Evolutionary conservation across 164 flowering plant species (phyloP).

Genomic region (Santalum album): DNA sequence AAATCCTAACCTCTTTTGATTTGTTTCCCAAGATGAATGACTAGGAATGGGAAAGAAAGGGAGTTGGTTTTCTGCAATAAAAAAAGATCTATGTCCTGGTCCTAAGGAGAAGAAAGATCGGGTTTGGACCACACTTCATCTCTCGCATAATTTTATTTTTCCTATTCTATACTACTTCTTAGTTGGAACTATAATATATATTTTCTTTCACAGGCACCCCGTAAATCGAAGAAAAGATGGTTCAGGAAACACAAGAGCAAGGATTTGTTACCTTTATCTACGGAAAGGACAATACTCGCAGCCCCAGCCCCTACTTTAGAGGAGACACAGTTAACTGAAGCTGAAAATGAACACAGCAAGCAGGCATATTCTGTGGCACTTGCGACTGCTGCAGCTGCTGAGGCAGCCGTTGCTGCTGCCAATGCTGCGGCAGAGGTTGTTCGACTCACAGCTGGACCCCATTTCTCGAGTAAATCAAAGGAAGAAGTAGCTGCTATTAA

Average conservation of each 20-base stretch:
- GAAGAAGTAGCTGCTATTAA: constrained; percentile 72
- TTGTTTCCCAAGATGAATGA: constrained; percentile 19
- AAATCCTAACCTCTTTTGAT: constrained; percentile 6
- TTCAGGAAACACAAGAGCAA: constrained; percentile 28
- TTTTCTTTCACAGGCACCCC: constrained; percentile 44
- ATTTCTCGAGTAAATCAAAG: constrained; percentile 48
- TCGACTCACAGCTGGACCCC: constrained; percentile 36
- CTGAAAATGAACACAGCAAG: constrained; percentile 59
- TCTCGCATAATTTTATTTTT: too few relatives aligned
- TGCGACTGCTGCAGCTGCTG: constrained; percentile 81
- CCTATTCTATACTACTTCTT: too few relatives aligned
- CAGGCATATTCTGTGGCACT: constrained; percentile 69
- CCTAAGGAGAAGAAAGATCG: constrained; percentile 47
- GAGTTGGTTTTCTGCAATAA: constrained; percentile 75
- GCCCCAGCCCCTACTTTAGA: constrained; percentile 22
- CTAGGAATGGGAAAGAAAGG: constrained; percentile 80
- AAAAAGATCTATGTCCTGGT: constrained; percentile 69
- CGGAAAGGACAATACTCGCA: constrained; percentile 13
- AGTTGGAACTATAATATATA: too few relatives aligned
- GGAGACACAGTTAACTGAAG: constrained; percentile 41
- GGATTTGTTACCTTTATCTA: constrained; percentile 15
- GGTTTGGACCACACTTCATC: too few relatives aligned
- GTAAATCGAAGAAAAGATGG: constrained; percentile 54
- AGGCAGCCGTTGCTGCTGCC: constrained; percentile 80
- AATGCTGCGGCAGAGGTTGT: too few relatives aligned